Conservation (phyloP, 495 filamentous ascomycete species). For the Xylaria grammica region DNA sequence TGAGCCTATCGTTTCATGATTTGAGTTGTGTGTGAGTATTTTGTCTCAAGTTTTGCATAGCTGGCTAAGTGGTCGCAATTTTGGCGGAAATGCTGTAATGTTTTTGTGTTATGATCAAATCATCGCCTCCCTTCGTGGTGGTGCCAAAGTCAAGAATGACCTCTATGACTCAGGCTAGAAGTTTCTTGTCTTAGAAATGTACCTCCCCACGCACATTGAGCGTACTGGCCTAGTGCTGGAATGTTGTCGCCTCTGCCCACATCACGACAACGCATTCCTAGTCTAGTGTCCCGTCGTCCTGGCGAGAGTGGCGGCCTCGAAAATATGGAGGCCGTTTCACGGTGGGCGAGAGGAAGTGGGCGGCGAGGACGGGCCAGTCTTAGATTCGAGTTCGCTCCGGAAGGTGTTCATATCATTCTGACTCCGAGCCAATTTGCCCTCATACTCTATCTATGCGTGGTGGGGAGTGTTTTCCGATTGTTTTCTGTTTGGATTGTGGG, state of each 20-base stretch:
- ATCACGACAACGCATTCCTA: constrained; percentile 38
- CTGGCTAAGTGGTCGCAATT: not conserved
- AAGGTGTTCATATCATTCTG: not conserved
- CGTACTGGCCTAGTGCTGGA: constrained; percentile 19
- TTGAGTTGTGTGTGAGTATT: not conserved
- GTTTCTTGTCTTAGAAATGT: constrained; percentile 22
- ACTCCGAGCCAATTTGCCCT: not conserved
- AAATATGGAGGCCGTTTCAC: not conserved
- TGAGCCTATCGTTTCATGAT: not conserved
- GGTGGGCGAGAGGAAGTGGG: not conserved
- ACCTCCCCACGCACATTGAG: not conserved
- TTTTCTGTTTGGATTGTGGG: constrained; percentile 4
- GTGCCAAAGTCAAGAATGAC: not conserved
- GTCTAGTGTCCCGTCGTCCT: not conserved
- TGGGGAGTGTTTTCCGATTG: not conserved
- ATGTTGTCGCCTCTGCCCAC: constrained; percentile 23
- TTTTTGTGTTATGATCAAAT: not conserved
- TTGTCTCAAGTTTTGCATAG: too few relatives aligned
- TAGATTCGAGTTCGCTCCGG: not conserved
- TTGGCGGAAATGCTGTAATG: not conserved
- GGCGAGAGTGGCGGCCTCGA: not conserved
- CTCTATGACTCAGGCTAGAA: not conserved
- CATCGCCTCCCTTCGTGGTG: not conserved
- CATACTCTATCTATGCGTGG: not conserved
- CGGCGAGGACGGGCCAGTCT: not conserved